A percentile compares a stretch with the other conserved stretches of the same genome.
phyloP scores from a whole-genome alignment of 202 grass and related monocot genomes.

The Panicum hallii region DNA sequence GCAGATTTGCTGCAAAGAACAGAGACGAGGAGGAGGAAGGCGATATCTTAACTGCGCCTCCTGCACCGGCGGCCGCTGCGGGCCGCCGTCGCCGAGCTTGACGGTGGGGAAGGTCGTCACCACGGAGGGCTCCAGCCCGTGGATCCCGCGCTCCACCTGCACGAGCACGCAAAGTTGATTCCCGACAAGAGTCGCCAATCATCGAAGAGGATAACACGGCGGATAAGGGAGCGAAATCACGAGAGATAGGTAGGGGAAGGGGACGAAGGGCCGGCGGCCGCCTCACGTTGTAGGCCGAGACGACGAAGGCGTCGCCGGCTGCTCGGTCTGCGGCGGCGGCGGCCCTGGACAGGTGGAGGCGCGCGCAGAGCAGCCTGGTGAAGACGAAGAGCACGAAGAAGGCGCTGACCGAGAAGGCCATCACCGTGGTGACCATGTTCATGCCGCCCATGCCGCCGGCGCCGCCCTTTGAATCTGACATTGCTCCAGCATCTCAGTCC shows the following conservation, averaged over 20 bases:
- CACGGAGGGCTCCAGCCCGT: constrained; percentile 59
- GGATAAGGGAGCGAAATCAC: too few species aligned
- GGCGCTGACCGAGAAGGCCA: constrained; percentile 93
- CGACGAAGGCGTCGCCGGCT: constrained; percentile 26
- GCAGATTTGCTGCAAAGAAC: neutral
- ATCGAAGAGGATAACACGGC: neutral
- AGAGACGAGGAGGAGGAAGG: neutral
- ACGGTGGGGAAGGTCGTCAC: constrained; percentile 69
- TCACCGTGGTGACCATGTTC: constrained; percentile 90
- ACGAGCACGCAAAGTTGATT: neutral
- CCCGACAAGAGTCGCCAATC: neutral
- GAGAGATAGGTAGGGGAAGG: neutral
- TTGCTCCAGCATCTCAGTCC: constrained; percentile 44
- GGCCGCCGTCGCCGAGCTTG: constrained; percentile 54
- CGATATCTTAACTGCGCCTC: constrained; percentile 53
- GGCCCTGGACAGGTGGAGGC: constrained; percentile 64
- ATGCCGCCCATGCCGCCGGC: constrained; percentile 62
- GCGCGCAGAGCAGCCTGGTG: constrained; percentile 86
- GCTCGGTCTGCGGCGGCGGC: constrained; percentile 33
- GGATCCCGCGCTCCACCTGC: constrained; percentile 64
- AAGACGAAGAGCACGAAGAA: constrained; percentile 98
- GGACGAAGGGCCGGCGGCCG: neutral
- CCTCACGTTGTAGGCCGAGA: constrained; percentile 20
- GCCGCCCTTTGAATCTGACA: constrained; percentile 52
- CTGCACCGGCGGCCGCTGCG: constrained; percentile 3